Evolutionary conservation across 2,329 filamentous ascomycete genomes (phyloP).

Genomic region (Pseudogymnoascus sp.): DNA sequence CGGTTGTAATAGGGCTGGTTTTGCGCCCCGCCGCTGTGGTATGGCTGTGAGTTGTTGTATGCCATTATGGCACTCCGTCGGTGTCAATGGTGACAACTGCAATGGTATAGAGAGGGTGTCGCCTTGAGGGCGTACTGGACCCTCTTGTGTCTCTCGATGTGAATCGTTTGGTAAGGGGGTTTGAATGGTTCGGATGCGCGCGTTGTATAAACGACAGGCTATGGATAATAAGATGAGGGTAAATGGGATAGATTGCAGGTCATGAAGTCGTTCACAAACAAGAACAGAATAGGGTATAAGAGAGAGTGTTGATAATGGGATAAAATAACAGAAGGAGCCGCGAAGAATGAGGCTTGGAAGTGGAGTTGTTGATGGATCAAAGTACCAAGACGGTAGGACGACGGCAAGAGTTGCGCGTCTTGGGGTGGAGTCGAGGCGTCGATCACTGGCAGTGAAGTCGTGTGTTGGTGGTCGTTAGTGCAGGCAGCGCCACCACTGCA

Average conservation of each 20-base stretch:
- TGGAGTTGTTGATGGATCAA: constrained; percentile 3
- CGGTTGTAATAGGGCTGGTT: constrained; percentile 15
- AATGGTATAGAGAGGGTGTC: background rate
- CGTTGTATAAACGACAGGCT: background rate
- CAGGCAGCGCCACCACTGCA: background rate
- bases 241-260: constrained; percentile 2
- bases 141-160: background rate
- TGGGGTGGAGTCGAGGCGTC: background rate
- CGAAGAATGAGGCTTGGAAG: constrained; percentile 6
- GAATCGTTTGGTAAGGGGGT: background rate
- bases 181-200: background rate
- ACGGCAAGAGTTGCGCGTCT: background rate
- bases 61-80: background rate
- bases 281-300: constrained; percentile 2
- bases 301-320: constrained; percentile 3
- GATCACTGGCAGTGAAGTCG: background rate
- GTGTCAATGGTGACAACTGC: background rate
- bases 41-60: constrained; percentile 1
- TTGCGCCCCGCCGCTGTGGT: constrained; percentile 12
- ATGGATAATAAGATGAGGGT: background rate
- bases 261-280: background rate
- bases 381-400: background rate
- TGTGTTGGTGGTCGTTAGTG: background rate
- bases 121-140: background rate
- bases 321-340: background rate